Evolutionary conservation across 1,284 basidiomycete genomes (phyloP).

Genomic region (Cutaneotrichosporon sp.): DNA sequence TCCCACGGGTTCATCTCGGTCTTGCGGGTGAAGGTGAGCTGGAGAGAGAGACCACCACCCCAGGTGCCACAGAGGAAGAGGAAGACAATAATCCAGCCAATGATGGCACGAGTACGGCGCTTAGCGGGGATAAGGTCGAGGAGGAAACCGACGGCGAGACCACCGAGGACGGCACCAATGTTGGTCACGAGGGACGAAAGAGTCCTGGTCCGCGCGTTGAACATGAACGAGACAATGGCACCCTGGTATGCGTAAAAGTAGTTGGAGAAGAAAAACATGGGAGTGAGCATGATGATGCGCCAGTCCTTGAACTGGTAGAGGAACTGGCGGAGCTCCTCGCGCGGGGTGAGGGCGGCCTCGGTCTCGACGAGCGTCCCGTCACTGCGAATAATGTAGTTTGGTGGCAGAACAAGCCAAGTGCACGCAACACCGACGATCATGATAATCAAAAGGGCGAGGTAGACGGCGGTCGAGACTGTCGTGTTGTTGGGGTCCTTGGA

Average conservation of each 20-base stretch:
- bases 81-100: slow-evolving; percentile 26
- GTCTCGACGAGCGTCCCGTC: slow-evolving; percentile 39
- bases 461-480: slow-evolving; percentile 35
- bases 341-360: slow-evolving; percentile 16
- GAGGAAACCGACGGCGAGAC: slow-evolving; percentile 36
- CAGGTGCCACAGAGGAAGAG: slow-evolving; percentile 30
- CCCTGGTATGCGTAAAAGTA: slow-evolving; percentile 41
- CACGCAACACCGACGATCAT: slow-evolving; percentile 34
- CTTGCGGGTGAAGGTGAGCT: slow-evolving; percentile 16
- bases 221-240: slow-evolving; percentile 33
- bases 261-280: slow-evolving; percentile 39
- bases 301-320: slow-evolving; percentile 33
- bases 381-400: slow-evolving; percentile 32
- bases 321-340: slow-evolving; percentile 30
- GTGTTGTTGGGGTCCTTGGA: slow-evolving; percentile 23
- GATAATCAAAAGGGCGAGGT: slow-evolving; percentile 44
- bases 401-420: slow-evolving; percentile 36
- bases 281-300: slow-evolving; percentile 35
- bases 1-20: not conserved
- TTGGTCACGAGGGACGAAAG: slow-evolving; percentile 33
- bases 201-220: slow-evolving; percentile 38
- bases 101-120: slow-evolving; percentile 31
- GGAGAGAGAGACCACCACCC: slow-evolving; percentile 36
- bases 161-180: slow-evolving; percentile 37
- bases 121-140: slow-evolving; percentile 36